phyloP scores from a whole-genome alignment of 768 basidiomycete species.

The Suillus variegatus region DNA sequence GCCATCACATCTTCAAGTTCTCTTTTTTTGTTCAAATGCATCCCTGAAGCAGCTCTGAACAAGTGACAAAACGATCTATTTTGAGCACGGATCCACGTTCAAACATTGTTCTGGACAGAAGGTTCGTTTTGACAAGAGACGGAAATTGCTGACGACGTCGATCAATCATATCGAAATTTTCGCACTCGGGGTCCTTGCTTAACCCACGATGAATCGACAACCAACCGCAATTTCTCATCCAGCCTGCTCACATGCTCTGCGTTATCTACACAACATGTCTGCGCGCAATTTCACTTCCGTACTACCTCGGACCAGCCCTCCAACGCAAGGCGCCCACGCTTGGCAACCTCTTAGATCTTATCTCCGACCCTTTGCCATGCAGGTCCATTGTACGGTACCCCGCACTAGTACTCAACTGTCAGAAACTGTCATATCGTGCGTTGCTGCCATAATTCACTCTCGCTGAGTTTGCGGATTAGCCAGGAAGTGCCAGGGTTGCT shows the following conservation, averaged over 20 bases:
- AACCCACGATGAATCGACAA: neutral
- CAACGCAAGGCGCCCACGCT: neutral
- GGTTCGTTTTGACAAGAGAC: neutral
- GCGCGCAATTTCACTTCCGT: neutral
- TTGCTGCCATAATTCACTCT: neutral
- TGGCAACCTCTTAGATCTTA: neutral
- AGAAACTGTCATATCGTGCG: neutral
- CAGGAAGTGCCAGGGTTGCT: neutral
- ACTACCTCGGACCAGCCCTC: neutral
- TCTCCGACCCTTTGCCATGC: neutral
- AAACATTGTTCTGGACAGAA: neutral
- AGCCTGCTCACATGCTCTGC: neutral
- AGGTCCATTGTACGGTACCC: neutral
- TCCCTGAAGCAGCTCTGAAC: neutral
- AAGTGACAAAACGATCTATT: neutral
- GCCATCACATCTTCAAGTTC: too few species aligned
- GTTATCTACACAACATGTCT: neutral
- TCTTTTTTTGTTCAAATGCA: neutral
- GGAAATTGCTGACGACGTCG: neutral
- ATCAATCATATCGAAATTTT: neutral
- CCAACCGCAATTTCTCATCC: neutral
- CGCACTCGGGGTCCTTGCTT: neutral
- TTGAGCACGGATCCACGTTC: neutral
- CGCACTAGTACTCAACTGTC: neutral
- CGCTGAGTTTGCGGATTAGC: neutral